phyloP scores from a whole-genome alignment of 306 rosid genomes.

The Ammopiptanthus mongolicus region DNA sequence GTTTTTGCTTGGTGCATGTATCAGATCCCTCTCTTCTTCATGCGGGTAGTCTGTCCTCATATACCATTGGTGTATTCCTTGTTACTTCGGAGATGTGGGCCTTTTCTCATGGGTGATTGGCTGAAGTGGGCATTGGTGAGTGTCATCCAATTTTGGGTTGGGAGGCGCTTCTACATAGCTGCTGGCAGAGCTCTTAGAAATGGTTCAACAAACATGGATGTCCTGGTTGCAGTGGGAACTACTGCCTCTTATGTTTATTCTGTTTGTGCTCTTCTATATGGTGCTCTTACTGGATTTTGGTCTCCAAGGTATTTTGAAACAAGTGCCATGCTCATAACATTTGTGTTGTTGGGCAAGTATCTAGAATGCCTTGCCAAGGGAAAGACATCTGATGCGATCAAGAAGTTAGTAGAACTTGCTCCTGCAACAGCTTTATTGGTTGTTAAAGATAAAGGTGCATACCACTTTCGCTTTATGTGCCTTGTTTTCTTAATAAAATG shows the following conservation, averaged over 20 bases:
- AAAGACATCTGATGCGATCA: constrained; percentile 99
- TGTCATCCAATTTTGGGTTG: constrained; percentile 81
- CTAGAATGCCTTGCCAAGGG: constrained; percentile 98
- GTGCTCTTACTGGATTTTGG: constrained; percentile 95
- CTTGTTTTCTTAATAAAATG: not conserved
- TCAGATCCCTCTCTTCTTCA: constrained; percentile 80
- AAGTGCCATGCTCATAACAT: constrained; percentile 98
- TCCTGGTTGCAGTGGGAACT: constrained; percentile 95
- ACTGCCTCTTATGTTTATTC: constrained; percentile 95
- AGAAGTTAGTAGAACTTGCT: constrained; percentile 85
- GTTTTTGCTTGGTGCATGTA: constrained; percentile 26
- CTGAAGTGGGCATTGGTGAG: constrained; percentile 93
- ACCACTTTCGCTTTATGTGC: constrained; percentile 9
- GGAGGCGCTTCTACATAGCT: constrained; percentile 91
- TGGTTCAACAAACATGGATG: constrained; percentile 99
- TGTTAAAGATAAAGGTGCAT: constrained; percentile 71
- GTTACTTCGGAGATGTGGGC: constrained; percentile 83
- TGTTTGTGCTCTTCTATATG: constrained; percentile 90
- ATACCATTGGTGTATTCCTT: constrained; percentile 74
- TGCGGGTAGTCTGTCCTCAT: constrained; percentile 83
- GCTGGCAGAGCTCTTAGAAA: constrained; percentile 95
- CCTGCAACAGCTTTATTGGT: constrained; percentile 84
- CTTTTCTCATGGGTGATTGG: constrained; percentile 90
- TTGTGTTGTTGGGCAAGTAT: constrained; percentile 94
- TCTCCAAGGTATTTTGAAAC: constrained; percentile 96